Base-by-base conservation (phyloP, 179 eudicot species). In the Heliamphora pulchella region DNA sequence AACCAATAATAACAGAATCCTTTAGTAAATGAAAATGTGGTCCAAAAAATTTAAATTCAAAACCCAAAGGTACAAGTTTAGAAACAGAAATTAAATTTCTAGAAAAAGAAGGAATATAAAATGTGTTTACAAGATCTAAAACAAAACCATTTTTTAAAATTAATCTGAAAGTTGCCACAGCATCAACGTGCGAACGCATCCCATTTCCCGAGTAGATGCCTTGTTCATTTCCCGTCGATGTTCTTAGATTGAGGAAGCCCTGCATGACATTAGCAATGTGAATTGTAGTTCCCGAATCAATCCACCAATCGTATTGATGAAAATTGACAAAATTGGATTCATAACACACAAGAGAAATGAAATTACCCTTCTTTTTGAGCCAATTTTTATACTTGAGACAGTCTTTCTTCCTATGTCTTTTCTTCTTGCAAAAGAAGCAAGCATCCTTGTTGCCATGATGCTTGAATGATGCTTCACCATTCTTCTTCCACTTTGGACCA, bases 41-140 rank as follows among this genome's bases (percentile, higher is more conserved):
- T 5, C 13, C 57, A 17, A 2, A 2, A 74, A 74, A 74, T 11
- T 2, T 17, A 8, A 54, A 75, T 1, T 3, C 41, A 67, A 39
- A 67, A 6, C 71, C 71, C 2, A 39, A 13, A 41, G 71, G 71
- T 14, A 18, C 22, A 20, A 75, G 8, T 39, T 5, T 54, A 2
- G 66, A 75, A 75, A 75, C 13, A 13, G 43, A 74, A 74, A 74
- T 6, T 31, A 74, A 74, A 22, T 74, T 53, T 20, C 15, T 74
- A 6, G 63, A 75, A 58, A 75, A 57, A 5, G 20, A 57, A 9
- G 65, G 78, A 75, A 75, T 1, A 43, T 41, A 58, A 31, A 75
- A 58, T 8, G 44, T 22, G 22, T 75, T 75, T 8, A 57, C 51
- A 20, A 75, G 22, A 75, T 75, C 66, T n/a, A 54, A 59, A 75